Evolutionary conservation across 345 rosid species (phyloP).

Genomic region (Psidium guajava): DNA sequence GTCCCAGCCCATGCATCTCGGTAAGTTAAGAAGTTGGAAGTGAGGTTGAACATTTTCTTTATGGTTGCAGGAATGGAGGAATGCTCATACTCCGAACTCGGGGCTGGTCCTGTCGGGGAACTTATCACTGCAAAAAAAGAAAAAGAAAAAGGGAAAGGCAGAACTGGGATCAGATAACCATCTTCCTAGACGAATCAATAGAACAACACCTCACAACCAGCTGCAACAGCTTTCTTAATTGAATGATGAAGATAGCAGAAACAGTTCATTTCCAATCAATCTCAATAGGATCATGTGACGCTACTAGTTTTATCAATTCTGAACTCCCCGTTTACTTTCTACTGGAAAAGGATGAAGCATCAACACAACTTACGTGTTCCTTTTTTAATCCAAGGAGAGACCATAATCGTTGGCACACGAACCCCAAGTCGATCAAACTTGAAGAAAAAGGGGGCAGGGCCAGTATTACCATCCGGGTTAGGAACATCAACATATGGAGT

Average conservation of each 20-base stretch:
- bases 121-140: constrained; percentile 50
- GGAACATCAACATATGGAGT: constrained; percentile 79
- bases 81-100: constrained; percentile 79
- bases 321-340: rapidly evolving
- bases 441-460: constrained; percentile 92
- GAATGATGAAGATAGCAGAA: not conserved
- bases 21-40: constrained; percentile 82
- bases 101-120: constrained; percentile 56
- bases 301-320: not conserved
- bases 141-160: too few relatives aligned
- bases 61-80: constrained; percentile 94
- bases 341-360: not conserved
- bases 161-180: not conserved
- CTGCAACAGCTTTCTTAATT: not conserved
- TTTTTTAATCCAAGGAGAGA: constrained; percentile 96
- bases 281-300: not conserved
- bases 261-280: not conserved
- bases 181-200: not conserved
- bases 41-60: constrained; percentile 80
- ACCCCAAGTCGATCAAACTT: constrained; percentile 93
- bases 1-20: constrained; percentile 99
- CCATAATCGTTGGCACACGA: constrained; percentile 89
- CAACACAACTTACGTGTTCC: constrained; percentile 51
- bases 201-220: not conserved
- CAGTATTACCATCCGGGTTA: constrained; percentile 86